phyloP scores from a whole-genome alignment of 2,329 filamentous ascomycete species.

The Xylariaceae sp. region DNA sequence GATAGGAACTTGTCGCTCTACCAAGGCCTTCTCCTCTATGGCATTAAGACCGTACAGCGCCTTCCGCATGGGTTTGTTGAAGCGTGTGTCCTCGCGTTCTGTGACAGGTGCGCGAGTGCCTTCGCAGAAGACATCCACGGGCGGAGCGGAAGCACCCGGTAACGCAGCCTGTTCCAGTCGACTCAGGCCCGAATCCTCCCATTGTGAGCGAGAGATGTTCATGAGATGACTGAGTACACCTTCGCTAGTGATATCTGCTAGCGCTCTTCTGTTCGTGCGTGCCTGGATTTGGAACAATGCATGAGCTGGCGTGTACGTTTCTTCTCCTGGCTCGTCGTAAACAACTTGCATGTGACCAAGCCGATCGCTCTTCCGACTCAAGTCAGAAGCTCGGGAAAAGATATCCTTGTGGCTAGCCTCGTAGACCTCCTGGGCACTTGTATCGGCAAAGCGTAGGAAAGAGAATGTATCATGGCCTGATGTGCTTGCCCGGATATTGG shows the following conservation, averaged over 20 bases:
- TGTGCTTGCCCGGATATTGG: constrained; percentile 65
- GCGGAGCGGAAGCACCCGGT: constrained; percentile 77
- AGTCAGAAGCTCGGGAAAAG: constrained; percentile 67
- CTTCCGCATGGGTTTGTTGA: constrained; percentile 72
- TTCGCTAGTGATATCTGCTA: constrained; percentile 66
- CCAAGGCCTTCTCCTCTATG: constrained; percentile 66
- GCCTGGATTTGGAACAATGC: constrained; percentile 77
- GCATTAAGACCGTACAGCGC: constrained; percentile 64
- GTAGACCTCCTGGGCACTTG: constrained; percentile 68
- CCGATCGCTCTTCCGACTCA: constrained; percentile 52
- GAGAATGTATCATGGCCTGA: constrained; percentile 68
- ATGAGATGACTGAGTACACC: constrained; percentile 71
- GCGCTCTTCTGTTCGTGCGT: constrained; percentile 59
- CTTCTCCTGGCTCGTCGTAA: constrained; percentile 63
- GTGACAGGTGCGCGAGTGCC: constrained; percentile 56
- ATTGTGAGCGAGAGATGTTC: constrained; percentile 67
- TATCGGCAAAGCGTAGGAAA: constrained; percentile 83
- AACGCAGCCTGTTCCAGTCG: constrained; percentile 77
- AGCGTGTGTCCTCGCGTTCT: constrained; percentile 71
- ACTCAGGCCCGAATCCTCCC: constrained; percentile 65
- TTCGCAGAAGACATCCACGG: constrained; percentile 74
- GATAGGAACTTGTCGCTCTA: constrained; percentile 67
- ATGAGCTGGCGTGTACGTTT: constrained; percentile 65
- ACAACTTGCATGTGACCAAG: constrained; percentile 62
- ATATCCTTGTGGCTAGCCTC: constrained; percentile 64